Base-by-base conservation (phyloP, 1,284 basidiomycete species). In the Cystobasidiaceae sp. region DNA sequence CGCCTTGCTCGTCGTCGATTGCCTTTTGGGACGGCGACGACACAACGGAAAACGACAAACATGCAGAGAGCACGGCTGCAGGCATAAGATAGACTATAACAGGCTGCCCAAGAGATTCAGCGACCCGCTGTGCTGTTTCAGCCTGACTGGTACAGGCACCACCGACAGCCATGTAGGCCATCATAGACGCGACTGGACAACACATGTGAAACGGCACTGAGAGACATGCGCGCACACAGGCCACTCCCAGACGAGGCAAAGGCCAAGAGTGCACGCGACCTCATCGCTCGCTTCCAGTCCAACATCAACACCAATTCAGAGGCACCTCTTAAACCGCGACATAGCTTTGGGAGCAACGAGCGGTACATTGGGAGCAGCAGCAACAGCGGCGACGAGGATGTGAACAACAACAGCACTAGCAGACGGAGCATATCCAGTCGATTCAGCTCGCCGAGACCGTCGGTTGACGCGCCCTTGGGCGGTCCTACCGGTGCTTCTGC, bases 201-300 rank as follows among this genome's bases (percentile, higher is more conserved):
- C 19, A n/a, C 11, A 46, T 2, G 19, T 23, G 44, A 51, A 28
- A 30, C 4, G 28, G 19, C 6, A 15, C 48, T 21, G 28, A 19
- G 17, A 17, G 4, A 4, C 30, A 9, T 8, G 21, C 21, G 27
- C 23, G 15, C 9, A 4, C 43, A 23, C 34, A 60, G 58, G 58
- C 58, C 58, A 19, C 46, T 60, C 1, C 58, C 58, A 49, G 58
- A 60, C 46, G 58, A 60, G 17, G 43, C 28, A 34, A 37, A 37
- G 33, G 58, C 44, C 58, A 50, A 49, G n/a, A 34, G 45, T 27
- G 58, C 58, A 1, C n/a, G 27, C 17, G 58, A 49, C 21, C 33
- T 60, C 7, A 60, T 60, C 15, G 58, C 58, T n/a, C 58, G 58
- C 45, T 60, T 60, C 25, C 58, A 60, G 33, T 37, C 41, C 46